Percentiles rank a stretch among this genome's conserved stretches.
Conservation (phyloP, 805 yeast genomes). For the Suhomyces emberorum region DNA sequence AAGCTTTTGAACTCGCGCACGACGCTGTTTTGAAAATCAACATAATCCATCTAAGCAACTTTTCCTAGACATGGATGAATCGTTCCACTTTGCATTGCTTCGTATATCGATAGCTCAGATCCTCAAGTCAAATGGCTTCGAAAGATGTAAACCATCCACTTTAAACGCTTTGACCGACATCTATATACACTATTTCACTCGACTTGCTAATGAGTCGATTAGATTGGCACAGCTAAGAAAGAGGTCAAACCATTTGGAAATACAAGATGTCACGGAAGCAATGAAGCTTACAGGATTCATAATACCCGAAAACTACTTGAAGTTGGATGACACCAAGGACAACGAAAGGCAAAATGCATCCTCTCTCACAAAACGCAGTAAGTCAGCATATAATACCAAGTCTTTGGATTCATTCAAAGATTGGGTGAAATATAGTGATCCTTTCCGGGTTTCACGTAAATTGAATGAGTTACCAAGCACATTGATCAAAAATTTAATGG, state of each 20-base stretch:
- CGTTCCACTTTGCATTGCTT: slow-evolving; percentile 36
- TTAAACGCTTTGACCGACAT: slow-evolving; percentile 78
- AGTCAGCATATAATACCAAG: slow-evolving; percentile 30
- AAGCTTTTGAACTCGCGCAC: no score
- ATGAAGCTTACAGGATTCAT: slow-evolving; percentile 61
- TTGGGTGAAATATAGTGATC: slow-evolving; percentile 34
- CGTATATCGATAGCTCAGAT: slow-evolving; percentile 49
- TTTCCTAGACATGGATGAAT: slow-evolving; percentile 44
- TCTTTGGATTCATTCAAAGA: slow-evolving; percentile 35
- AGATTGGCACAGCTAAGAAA: slow-evolving; percentile 45
- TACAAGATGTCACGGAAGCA: slow-evolving; percentile 73
- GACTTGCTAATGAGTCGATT: slow-evolving; percentile 49
- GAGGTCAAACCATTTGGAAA: slow-evolving; percentile 38
- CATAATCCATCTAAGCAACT: no score
- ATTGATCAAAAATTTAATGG: slow-evolving; percentile 32
- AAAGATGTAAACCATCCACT: slow-evolving; percentile 65
- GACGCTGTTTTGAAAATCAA: no score
- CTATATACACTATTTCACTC: slow-evolving; percentile 58
- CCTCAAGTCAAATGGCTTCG: slow-evolving; percentile 81
- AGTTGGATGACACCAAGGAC: slow-evolving; percentile 34
- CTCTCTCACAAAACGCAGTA: slow-evolving; percentile 12
- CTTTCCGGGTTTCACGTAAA: slow-evolving; percentile 17
- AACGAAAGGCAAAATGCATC: slow-evolving; percentile 12
- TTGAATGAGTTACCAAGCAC: slow-evolving; percentile 30
- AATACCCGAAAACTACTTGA: slow-evolving; percentile 54